These are phyloP conservation scores for Cylindricascospora bacillispora DNA, from an alignment of 1,139 yeast genomes.

Conservation along the genomic window DNA sequence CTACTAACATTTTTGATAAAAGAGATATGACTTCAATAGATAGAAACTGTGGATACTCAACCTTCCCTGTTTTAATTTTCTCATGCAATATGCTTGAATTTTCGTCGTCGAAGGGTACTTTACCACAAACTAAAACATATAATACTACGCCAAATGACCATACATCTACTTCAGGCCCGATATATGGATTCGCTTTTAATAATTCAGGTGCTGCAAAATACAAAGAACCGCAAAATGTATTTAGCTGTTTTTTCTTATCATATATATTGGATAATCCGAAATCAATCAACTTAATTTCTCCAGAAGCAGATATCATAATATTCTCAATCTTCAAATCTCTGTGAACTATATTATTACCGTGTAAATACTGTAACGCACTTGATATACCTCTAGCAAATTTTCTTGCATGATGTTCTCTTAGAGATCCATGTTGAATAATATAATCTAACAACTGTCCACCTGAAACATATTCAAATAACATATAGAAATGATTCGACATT, in stretches of 20 bases:
- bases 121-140: conserved; percentile 91
- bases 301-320: conserved; percentile 84
- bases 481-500: conserved; percentile 93
- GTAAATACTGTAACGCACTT: conserved; percentile 87
- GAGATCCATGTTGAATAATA: conserved; percentile 90
- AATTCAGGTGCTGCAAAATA: conserved; percentile 98
- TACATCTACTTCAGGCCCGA: conserved; percentile 95
- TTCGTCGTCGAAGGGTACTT: conserved; percentile 96
- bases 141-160: conserved; percentile 98
- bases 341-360: conserved; percentile 87
- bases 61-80: conserved; percentile 83
- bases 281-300: conserved; percentile 91
- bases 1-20: conserved; percentile 81
- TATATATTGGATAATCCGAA: conserved; percentile 89
- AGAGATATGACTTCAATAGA: conserved; percentile 76
- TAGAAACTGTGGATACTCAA: conserved; percentile 78
- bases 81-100: conserved; percentile 87
- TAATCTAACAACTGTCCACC: conserved; percentile 98
- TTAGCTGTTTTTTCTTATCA: conserved; percentile 57
- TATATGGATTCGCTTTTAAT: conserved; percentile 80
- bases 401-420: conserved; percentile 88
- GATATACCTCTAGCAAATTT: conserved; percentile 95
- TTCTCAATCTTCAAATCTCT: conserved; percentile 94
- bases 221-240: conserved; percentile 93
- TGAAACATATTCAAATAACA: conserved; percentile 91